phyloP scores from a whole-genome alignment of 129 eudicot genomes.

The Deinandra increscens region DNA sequence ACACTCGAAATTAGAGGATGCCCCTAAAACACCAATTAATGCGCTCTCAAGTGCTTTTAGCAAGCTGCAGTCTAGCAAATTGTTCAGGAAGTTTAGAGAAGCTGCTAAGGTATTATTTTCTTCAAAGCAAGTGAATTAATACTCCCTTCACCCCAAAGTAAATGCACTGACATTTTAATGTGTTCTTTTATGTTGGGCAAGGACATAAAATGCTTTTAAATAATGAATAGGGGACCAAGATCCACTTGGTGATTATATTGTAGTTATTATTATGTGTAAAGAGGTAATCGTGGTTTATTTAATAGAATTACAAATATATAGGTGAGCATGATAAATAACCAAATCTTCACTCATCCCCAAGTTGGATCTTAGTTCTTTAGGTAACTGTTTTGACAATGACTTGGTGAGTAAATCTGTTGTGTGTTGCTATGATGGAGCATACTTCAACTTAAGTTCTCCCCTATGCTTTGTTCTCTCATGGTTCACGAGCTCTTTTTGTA shows the following conservation, averaged over 20 bases:
- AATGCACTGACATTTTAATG: too few species aligned
- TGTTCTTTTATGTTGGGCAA: too few species aligned
- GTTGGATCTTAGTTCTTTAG: neutral
- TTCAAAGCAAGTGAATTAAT: neutral
- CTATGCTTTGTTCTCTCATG: too few species aligned
- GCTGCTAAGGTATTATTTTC: constrained; percentile 62
- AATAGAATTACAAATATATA: too few species aligned
- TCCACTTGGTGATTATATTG: too few species aligned
- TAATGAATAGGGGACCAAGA: too few species aligned
- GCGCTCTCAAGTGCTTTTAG: constrained; percentile 66
- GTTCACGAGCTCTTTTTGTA: too few species aligned
- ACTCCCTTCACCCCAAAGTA: neutral
- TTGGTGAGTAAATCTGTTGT: neutral
- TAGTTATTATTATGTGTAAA: too few species aligned
- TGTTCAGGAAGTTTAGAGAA: constrained; percentile 73
- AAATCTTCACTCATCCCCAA: neutral
- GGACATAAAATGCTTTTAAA: too few species aligned
- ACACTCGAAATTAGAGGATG: constrained; percentile 61
- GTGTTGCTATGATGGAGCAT: neutral
- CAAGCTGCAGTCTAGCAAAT: constrained; percentile 83
- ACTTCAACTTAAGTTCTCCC: neutral
- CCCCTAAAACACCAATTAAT: constrained; percentile 64
- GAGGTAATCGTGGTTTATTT: too few species aligned
- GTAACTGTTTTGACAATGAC: neutral
- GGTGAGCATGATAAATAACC: too few species aligned